Conservation (phyloP, 192 early-diverging fungal species). For the Coemansia sp. region DNA sequence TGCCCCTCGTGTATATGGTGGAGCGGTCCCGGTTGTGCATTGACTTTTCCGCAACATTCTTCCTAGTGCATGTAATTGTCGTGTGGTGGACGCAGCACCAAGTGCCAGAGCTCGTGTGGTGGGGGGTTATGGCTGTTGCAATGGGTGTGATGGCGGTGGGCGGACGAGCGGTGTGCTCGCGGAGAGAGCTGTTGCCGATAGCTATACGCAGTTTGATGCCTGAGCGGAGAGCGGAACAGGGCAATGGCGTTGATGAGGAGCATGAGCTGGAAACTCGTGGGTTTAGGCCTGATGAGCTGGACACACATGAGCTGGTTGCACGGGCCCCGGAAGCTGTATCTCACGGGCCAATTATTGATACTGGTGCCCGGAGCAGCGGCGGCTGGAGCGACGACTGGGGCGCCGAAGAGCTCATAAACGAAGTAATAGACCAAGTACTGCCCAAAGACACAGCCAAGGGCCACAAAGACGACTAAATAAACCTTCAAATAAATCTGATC, state of each 20-base stretch:
- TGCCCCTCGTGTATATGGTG: slow-evolving; percentile 53
- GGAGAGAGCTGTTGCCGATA: slow-evolving; percentile 53
- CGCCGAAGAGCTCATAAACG: background rate
- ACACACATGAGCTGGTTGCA: background rate
- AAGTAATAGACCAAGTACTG: background rate
- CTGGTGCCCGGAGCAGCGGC: background rate
- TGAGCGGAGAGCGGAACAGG: slow-evolving; percentile 18
- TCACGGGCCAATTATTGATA: too few relatives aligned
- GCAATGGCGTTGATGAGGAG: slow-evolving; percentile 24
- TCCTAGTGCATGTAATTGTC: slow-evolving; percentile 41
- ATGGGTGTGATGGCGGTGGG: slow-evolving; percentile 35
- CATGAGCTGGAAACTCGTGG: slow-evolving; percentile 19
- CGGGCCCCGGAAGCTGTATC: background rate
- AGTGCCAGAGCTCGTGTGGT: slow-evolving; percentile 32
- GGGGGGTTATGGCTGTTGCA: slow-evolving; percentile 16
- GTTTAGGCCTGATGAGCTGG: background rate
- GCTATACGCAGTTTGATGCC: slow-evolving; percentile 46
- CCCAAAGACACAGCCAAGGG: background rate
- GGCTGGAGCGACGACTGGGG: slow-evolving; percentile 30
- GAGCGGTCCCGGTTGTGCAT: slow-evolving; percentile 53
- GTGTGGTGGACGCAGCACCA: slow-evolving; percentile 29
- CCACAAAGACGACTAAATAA: slow-evolving; percentile 5
- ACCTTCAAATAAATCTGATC: background rate
- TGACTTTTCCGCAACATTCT: slow-evolving; percentile 52
- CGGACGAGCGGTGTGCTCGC: slow-evolving; percentile 44